A percentile compares a stretch with the other conserved stretches of the same genome.
Evolutionary conservation across 306 rosid genomes (phyloP).

Genomic region (Glycine tomentella): DNA sequence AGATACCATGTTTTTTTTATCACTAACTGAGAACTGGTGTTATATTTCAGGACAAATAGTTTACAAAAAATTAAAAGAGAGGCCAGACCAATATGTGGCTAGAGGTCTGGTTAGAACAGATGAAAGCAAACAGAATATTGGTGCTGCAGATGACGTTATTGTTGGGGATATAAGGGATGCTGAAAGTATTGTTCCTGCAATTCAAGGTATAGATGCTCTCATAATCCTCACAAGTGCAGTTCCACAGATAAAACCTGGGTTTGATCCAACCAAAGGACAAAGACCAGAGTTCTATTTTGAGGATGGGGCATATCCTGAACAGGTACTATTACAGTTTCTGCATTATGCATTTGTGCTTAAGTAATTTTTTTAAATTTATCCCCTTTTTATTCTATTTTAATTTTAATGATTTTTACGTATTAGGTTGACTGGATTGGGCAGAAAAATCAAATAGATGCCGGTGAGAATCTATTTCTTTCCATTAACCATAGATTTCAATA

Average conservation of each 20-base stretch:
- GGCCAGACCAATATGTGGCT: conserved; percentile 68
- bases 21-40: conserved; percentile 20
- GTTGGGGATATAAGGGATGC: conserved; percentile 79
- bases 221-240: conserved; percentile 87
- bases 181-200: conserved; percentile 68
- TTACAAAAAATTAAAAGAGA: conserved; percentile 78
- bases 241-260: conserved; percentile 82
- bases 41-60: conserved; percentile 81
- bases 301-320: conserved; percentile 85
- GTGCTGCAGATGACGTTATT: conserved; percentile 72
- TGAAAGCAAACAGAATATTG: conserved; percentile 86
- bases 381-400: conserved; percentile 10
- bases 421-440: conserved; percentile 99
- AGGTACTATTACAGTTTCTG: conserved; percentile 51
- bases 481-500: conserved; percentile 7
- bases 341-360: background rate
- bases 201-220: conserved; percentile 79
- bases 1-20: background rate
- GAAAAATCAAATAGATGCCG: conserved; percentile 93
- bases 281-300: conserved; percentile 86
- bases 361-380: conserved; percentile 12
- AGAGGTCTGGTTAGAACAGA: conserved; percentile 89
- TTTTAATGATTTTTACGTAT: conserved; percentile 39
- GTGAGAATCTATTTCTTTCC: conserved; percentile 51
- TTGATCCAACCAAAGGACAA: conserved; percentile 79